phyloP scores from a whole-genome alignment of 345 rosid genomes.

The Eucalyptus erythrocorys region DNA sequence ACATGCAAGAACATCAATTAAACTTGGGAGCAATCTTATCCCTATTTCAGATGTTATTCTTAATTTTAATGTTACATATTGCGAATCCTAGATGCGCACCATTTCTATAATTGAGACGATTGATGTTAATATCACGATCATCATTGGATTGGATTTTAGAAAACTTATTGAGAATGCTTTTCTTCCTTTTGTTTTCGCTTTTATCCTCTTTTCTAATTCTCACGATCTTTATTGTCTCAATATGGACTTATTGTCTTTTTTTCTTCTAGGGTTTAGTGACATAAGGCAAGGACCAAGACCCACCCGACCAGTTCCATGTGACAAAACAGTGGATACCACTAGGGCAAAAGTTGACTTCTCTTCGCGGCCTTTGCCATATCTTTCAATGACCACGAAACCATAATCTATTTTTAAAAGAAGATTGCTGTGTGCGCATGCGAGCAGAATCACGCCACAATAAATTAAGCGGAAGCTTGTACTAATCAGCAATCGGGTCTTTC shows the following conservation, averaged over 20 bases:
- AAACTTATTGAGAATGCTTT: not conserved
- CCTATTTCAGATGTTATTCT: not conserved
- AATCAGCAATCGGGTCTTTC: not conserved
- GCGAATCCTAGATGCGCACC: not conserved
- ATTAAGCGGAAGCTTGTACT: not conserved
- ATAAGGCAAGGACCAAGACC: not conserved
- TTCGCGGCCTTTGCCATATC: not conserved
- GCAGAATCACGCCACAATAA: not conserved
- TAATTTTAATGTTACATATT: not conserved
- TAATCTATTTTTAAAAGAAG: not conserved
- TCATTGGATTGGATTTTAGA: not conserved
- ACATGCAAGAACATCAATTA: not conserved
- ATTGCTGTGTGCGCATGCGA: not conserved
- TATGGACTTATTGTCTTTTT: not conserved
- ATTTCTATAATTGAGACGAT: not conserved
- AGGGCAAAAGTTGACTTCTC: not conserved
- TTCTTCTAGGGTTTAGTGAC: not conserved
- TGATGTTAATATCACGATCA: not conserved
- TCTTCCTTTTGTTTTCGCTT: not conserved
- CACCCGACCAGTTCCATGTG: not conserved
- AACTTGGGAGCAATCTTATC: not conserved
- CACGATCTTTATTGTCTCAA: not conserved
- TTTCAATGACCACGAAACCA: not conserved
- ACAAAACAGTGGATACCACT: not conserved
- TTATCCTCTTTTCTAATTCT: not conserved